These are phyloP conservation scores for Tympanopsis confertula DNA, from an alignment of 2,329 filamentous ascomycete genomes.

Conservation along the genomic window DNA sequence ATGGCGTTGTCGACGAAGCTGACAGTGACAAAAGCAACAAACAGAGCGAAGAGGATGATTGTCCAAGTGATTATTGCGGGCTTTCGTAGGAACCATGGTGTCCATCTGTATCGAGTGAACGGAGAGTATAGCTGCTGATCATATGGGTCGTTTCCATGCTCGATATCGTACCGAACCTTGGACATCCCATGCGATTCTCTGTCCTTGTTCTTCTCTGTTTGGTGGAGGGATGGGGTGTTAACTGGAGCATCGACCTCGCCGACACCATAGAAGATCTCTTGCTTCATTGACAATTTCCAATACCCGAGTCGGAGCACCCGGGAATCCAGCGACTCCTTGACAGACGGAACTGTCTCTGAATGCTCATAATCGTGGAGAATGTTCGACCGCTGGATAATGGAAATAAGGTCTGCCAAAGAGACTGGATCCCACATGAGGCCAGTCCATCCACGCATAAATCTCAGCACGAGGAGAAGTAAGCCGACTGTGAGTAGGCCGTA, in stretches of 20 bases:
- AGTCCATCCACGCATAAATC: conserved; percentile 33
- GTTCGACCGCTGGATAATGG: conserved; percentile 50
- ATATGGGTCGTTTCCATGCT: not conserved
- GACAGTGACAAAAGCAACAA: conserved; percentile 44
- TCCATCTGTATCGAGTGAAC: not conserved
- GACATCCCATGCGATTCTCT: not conserved
- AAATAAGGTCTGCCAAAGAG: conserved; percentile 46
- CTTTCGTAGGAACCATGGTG: not conserved
- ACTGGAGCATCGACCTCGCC: conserved; percentile 46
- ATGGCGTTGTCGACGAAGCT: conserved; percentile 45
- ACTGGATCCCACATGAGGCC: conserved; percentile 52
- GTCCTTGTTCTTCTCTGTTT: not conserved
- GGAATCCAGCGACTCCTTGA: conserved; percentile 16
- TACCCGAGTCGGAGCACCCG: conserved; percentile 44
- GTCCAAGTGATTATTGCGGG: not conserved
- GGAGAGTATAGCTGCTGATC: not conserved
- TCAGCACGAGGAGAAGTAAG: conserved; percentile 30
- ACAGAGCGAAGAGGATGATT: conserved; percentile 3
- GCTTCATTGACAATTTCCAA: conserved; percentile 41
- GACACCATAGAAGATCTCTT: conserved; percentile 47
- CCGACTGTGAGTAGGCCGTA: conserved; percentile 40
- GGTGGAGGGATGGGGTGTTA: conserved; percentile 30
- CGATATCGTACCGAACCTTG: not conserved
- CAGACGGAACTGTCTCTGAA: conserved; percentile 30
- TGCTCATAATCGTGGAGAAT: conserved; percentile 41